A percentile compares a stretch with the other conserved stretches of the same genome.
phyloP scores from a whole-genome alignment of 305 asterid species.

The Fraxinus greggii region DNA sequence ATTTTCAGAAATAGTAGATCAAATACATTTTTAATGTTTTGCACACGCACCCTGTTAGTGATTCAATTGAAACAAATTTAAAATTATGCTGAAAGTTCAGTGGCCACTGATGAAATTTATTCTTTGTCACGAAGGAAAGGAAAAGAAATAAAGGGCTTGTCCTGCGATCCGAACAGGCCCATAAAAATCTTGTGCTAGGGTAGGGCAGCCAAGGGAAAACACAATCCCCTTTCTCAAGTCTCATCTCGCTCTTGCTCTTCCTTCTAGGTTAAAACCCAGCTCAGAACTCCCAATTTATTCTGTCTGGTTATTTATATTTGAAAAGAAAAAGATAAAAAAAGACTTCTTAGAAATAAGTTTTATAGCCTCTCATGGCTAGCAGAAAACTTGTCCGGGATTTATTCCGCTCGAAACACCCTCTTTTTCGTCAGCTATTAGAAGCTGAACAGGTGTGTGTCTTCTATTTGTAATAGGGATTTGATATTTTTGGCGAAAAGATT shows the following conservation, averaged over 20 bases:
- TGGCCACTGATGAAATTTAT: too few species aligned
- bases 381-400: slow-evolving; percentile 69
- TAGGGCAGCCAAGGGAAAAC: background rate
- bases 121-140: background rate
- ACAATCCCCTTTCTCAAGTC: background rate
- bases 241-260: background rate
- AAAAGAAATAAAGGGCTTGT: background rate
- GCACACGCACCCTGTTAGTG: too few species aligned
- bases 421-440: slow-evolving; percentile 41
- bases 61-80: too few species aligned
- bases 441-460: slow-evolving; percentile 48
- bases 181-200: background rate
- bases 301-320: background rate
- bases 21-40: too few species aligned
- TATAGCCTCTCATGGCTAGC: slow-evolving; percentile 48
- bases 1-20: too few species aligned
- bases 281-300: background rate
- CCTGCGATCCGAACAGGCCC: background rate
- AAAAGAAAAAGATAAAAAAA: background rate
- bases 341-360: background rate
- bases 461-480: background rate
- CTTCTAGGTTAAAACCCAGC: background rate
- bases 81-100: too few species aligned
- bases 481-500: background rate
- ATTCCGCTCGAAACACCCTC: slow-evolving; percentile 41